Evolutionary conservation across 352 stramenopile species (phyloP).

Genomic region (Globisporangium barbulae): DNA sequence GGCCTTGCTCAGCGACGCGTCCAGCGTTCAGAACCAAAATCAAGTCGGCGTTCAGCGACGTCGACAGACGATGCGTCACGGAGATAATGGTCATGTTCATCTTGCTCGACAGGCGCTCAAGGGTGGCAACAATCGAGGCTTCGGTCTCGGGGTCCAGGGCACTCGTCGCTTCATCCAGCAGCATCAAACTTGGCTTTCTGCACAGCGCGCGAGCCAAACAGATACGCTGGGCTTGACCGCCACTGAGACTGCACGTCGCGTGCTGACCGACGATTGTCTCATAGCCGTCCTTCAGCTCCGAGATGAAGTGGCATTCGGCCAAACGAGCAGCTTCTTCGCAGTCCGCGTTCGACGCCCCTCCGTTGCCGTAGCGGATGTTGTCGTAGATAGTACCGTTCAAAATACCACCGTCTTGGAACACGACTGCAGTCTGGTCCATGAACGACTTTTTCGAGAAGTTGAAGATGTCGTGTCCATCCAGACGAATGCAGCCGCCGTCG

Average conservation of each 20-base stretch:
- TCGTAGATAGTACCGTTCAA: conserved; percentile 87
- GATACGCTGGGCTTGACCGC: conserved; percentile 84
- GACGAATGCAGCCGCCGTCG: conserved; percentile 72
- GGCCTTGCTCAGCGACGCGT: conserved; percentile 72
- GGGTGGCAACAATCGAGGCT: conserved; percentile 77
- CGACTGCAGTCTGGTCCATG: conserved; percentile 83
- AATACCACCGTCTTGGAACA: conserved; percentile 87
- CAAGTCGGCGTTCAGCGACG: conserved; percentile 69
- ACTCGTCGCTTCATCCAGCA: conserved; percentile 86
- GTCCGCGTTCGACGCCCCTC: conserved; percentile 62
- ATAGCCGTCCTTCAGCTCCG: conserved; percentile 76
- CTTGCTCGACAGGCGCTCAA: conserved; percentile 76
- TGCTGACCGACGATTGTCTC: conserved; percentile 83
- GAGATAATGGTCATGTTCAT: conserved; percentile 90
- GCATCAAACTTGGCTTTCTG: conserved; percentile 70
- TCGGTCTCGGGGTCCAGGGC: conserved; percentile 85
- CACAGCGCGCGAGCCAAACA: conserved; percentile 81
- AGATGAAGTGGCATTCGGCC: conserved; percentile 84
- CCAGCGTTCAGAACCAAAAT: conserved; percentile 80
- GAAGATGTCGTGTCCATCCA: conserved; percentile 82
- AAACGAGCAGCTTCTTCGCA: conserved; percentile 78
- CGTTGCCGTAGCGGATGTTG: conserved; percentile 86
- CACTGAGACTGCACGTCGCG: conserved; percentile 84
- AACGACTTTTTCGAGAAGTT: conserved; percentile 87
- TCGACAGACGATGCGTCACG: conserved; percentile 88